A percentile compares a stretch with the other conserved stretches of the same genome.
Evolutionary conservation across 1,139 yeast genomes (phyloP).

Genomic region (Kodamaea derodonti): DNA sequence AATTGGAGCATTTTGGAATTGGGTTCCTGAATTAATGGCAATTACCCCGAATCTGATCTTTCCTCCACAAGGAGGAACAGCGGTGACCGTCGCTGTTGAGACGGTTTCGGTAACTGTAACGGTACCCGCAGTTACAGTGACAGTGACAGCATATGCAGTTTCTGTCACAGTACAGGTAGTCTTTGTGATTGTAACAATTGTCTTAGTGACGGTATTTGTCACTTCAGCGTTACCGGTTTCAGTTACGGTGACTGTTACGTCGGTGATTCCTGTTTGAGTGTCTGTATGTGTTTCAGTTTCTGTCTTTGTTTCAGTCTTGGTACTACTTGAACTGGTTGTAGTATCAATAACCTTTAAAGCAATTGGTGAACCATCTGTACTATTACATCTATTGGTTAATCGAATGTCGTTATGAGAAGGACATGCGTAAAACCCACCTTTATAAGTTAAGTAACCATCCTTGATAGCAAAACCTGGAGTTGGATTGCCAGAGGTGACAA

Average conservation of each 20-base stretch:
- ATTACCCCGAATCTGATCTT: conserved; percentile 15
- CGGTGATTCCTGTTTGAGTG: too few relatives aligned
- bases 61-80: background rate
- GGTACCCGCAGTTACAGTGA: background rate
- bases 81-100: background rate
- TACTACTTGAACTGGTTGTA: background rate
- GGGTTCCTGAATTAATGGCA: conserved; percentile 20
- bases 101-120: background rate
- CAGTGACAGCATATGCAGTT: conserved; percentile 3
- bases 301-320: background rate
- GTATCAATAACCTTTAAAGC: conserved; percentile 9
- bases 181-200: conserved; percentile 2
- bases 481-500: conserved; percentile 13
- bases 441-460: conserved; percentile 11
- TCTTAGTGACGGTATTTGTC: conserved; percentile 3
- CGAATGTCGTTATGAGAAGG: conserved; percentile 13
- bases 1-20: conserved; percentile 20
- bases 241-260: too few relatives aligned
- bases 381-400: conserved; percentile 8
- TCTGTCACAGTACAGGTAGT: conserved; percentile 2
- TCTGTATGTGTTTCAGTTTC: background rate
- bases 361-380: conserved; percentile 11
- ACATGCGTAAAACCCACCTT: conserved; percentile 17
- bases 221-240: too few relatives aligned
- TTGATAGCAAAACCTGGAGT: conserved; percentile 17